These are phyloP conservation scores for Calamus simplicifolius DNA, from an alignment of 176 grass and related monocot species.

Conservation along the genomic window DNA sequence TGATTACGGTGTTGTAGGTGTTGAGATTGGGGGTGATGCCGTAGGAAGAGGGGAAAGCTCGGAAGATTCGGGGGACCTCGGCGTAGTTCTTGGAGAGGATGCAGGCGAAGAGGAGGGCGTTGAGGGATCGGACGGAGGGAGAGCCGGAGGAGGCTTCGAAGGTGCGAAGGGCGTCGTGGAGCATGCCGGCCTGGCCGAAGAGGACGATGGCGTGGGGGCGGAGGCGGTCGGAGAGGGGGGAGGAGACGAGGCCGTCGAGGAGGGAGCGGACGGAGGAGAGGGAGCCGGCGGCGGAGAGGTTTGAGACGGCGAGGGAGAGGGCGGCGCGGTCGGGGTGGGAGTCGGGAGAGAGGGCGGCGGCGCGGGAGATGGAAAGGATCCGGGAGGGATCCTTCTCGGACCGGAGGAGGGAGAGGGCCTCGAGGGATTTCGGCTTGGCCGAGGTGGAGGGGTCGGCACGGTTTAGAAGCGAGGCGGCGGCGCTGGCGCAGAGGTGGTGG, in stretches of 20 bases:
- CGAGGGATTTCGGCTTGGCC: conserved; percentile 51
- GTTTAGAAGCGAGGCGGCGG: no score
- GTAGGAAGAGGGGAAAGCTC: conserved; percentile 52
- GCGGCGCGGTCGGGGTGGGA: conserved; percentile 55
- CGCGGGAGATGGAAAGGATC: conserved; percentile 79
- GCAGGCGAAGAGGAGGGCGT: conserved; percentile 78
- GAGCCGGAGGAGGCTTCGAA: no score
- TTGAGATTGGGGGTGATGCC: conserved; percentile 37
- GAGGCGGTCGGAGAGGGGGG: conserved; percentile 26
- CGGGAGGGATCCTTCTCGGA: conserved; percentile 39
- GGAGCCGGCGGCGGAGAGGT: conserved; percentile 27
- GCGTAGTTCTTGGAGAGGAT: conserved; percentile 46
- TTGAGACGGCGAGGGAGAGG: conserved; percentile 52
- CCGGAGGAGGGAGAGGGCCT: conserved; percentile 71
- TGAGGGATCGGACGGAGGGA: conserved; percentile 55
- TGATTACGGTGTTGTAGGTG: conserved; percentile 70
- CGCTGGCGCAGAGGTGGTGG: no score
- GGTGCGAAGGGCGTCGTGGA: conserved; percentile 69
- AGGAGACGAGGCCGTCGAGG: conserved; percentile 40
- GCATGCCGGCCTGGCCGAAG: conserved; percentile 60
- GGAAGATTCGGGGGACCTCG: conserved; percentile 54
- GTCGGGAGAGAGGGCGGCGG: conserved; percentile 49
- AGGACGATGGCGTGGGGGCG: conserved; percentile 64
- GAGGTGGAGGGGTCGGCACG: no score
- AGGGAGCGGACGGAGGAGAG: conserved; percentile 21